Conservation (phyloP, 2,329 filamentous ascomycete species). For the Cadophora gregata region DNA sequence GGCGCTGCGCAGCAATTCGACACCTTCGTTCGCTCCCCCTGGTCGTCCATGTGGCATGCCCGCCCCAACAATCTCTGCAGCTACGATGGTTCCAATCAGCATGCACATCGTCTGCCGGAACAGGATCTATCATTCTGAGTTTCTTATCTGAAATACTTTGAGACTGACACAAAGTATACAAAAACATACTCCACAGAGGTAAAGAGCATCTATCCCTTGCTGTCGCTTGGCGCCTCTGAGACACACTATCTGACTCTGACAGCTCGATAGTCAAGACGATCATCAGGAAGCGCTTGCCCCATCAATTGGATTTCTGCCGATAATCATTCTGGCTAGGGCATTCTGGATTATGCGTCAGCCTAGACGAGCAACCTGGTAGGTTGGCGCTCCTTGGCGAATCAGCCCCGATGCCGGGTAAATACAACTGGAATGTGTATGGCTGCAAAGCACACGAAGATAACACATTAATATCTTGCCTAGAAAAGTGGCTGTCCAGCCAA, state of each 20-base stretch:
- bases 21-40: constrained; percentile 10
- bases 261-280: constrained; percentile 5
- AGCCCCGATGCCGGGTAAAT: constrained; percentile 26
- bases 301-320: constrained; percentile 11
- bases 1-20: constrained; percentile 16
- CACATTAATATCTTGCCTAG: constrained; percentile 18
- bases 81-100: not conserved
- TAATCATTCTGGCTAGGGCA: constrained; percentile 3
- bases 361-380: not conserved
- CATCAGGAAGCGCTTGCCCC: constrained; percentile 9
- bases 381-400: constrained; percentile 20
- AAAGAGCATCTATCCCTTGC: not conserved
- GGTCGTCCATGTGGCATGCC: constrained; percentile 15
- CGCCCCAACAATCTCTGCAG: not conserved
- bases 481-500: constrained; percentile 17
- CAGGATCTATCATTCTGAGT: not conserved
- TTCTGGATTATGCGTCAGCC: constrained; percentile 14
- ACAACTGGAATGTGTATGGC: constrained; percentile 15
- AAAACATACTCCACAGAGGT: not conserved
- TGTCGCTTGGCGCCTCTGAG: not conserved
- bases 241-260: constrained; percentile 3
- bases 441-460: constrained; percentile 4
- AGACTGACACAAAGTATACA: too few relatives aligned
- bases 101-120: constrained; percentile 14
- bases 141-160: constrained; percentile 3